Evolutionary conservation across 805 yeast genomes (phyloP).

Genomic region (Myxozyma kluyveri): DNA sequence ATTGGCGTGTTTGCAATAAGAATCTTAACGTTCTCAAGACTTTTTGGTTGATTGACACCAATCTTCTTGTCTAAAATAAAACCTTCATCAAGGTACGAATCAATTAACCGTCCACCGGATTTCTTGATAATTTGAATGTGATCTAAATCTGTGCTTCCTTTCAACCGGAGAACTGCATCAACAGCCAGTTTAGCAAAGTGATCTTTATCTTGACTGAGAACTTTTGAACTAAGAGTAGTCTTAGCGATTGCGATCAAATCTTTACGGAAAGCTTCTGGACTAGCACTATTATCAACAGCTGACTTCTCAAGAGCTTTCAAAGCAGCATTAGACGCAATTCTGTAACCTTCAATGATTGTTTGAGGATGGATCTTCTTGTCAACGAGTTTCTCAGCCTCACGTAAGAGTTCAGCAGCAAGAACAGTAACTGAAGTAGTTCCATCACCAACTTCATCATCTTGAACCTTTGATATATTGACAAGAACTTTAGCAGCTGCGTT

Average conservation of each 20-base stretch:
- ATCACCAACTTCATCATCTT: constrained; percentile 98
- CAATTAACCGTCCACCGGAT: constrained; percentile 86
- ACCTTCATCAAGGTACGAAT: constrained; percentile 94
- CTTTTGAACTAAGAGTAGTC: constrained; percentile 90
- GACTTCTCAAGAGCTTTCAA: constrained; percentile 68
- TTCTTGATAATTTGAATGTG: constrained; percentile 92
- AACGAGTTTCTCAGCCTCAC: constrained; percentile 91
- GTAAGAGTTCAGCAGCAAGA: constrained; percentile 87
- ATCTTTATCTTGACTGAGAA: constrained; percentile 90
- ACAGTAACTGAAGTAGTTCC: constrained; percentile 97
- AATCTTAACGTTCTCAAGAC: constrained; percentile 75
- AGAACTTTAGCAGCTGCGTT: constrained; percentile 97
- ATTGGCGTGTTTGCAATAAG: constrained; percentile 91
- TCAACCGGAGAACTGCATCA: constrained; percentile 84
- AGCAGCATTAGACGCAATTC: constrained; percentile 87
- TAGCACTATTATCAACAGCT: constrained; percentile 69
- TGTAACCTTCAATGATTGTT: constrained; percentile 91
- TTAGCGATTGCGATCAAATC: constrained; percentile 86
- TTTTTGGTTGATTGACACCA: constrained; percentile 92
- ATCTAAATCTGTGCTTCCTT: constrained; percentile 83
- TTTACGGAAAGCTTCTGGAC: constrained; percentile 59
- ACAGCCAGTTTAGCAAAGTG: constrained; percentile 88
- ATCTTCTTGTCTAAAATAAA: constrained; percentile 87
- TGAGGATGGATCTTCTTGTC: constrained; percentile 96
- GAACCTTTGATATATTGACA: constrained; percentile 92